Evolutionary conservation across 805 yeast genomes (phyloP).

Genomic region (Metschnikowia borealis): DNA sequence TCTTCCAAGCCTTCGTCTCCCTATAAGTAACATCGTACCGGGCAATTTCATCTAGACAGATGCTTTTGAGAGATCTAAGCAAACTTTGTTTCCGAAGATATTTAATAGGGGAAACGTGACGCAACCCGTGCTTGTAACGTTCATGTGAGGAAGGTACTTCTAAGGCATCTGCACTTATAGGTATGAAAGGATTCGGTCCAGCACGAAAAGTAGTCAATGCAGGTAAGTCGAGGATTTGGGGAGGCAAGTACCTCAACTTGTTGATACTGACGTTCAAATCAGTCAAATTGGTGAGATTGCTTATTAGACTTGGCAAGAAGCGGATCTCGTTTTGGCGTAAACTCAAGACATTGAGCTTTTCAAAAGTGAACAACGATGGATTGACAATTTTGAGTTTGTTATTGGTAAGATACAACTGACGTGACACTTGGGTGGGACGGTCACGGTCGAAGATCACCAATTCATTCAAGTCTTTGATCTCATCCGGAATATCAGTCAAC

Average conservation of each 20-base stretch:
- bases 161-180: conserved; percentile 26
- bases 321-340: conserved; percentile 42
- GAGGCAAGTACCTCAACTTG: conserved; percentile 48
- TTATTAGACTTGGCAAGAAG: conserved; percentile 19
- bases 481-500: conserved; percentile 51
- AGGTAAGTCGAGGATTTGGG: conserved; percentile 46
- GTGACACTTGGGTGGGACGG: conserved; percentile 21
- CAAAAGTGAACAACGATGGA: conserved; percentile 48
- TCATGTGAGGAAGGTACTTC: conserved; percentile 2
- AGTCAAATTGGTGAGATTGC: conserved; percentile 32
- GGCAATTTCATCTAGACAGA: conserved; percentile 48
- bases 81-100: conserved; percentile 13
- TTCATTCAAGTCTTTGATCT: conserved; percentile 53
- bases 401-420: conserved; percentile 49
- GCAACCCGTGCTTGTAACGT: conserved; percentile 7
- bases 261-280: conserved; percentile 52
- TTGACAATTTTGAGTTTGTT: conserved; percentile 47
- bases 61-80: conserved; percentile 46
- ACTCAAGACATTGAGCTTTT: conserved; percentile 48
- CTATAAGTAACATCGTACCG: conserved; percentile 49
- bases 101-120: conserved; percentile 24
- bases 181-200: conserved; percentile 49
- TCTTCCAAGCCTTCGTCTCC: conserved; percentile 54
- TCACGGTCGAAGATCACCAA: conserved; percentile 41
- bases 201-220: conserved; percentile 44